A percentile compares a stretch with the other conserved stretches of the same genome.
Evolutionary conservation across 2,329 filamentous ascomycete genomes (phyloP).

Genomic region (Ophiostoma angusticollis): DNA sequence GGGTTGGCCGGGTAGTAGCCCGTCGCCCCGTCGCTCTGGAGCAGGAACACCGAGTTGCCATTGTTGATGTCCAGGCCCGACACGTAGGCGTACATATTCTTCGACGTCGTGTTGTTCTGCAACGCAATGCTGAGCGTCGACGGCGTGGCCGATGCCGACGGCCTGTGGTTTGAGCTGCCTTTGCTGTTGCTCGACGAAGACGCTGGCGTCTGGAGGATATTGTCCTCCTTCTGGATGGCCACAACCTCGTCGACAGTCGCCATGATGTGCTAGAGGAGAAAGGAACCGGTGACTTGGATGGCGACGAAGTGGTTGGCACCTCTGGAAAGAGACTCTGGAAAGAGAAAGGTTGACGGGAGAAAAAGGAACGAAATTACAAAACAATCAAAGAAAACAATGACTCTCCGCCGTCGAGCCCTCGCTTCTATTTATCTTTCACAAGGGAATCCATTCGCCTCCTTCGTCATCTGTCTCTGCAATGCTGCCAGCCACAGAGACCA

Average conservation of each 20-base stretch:
- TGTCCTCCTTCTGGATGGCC: constrained; percentile 15
- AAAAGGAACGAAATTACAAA: not conserved
- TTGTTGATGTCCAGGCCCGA: constrained; percentile 52
- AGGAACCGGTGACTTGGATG: not conserved
- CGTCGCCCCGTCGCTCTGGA: constrained; percentile 53
- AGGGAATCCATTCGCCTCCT: not conserved
- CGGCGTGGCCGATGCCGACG: constrained; percentile 4
- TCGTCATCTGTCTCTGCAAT: constrained; percentile 3
- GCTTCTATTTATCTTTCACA: constrained; percentile 3
- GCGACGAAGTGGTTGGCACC: too few relatives aligned
- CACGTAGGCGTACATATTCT: constrained; percentile 54
- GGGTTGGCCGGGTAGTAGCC: constrained; percentile 53
- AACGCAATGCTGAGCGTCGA: constrained; percentile 46
- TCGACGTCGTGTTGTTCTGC: constrained; percentile 50
- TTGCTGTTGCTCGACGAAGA: not conserved
- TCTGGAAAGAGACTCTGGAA: too few relatives aligned
- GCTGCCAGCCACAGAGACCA: constrained; percentile 7
- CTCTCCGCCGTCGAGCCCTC: not conserved
- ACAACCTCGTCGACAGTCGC: constrained; percentile 18
- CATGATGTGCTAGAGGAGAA: constrained; percentile 12
- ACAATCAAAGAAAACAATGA: not conserved
- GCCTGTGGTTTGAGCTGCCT: not conserved
- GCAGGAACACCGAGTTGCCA: constrained; percentile 45
- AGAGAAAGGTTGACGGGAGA: not conserved
- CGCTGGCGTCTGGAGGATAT: constrained; percentile 16